Conservation (phyloP, 495 filamentous ascomycete genomes). For the Xylaria intraflava region DNA sequence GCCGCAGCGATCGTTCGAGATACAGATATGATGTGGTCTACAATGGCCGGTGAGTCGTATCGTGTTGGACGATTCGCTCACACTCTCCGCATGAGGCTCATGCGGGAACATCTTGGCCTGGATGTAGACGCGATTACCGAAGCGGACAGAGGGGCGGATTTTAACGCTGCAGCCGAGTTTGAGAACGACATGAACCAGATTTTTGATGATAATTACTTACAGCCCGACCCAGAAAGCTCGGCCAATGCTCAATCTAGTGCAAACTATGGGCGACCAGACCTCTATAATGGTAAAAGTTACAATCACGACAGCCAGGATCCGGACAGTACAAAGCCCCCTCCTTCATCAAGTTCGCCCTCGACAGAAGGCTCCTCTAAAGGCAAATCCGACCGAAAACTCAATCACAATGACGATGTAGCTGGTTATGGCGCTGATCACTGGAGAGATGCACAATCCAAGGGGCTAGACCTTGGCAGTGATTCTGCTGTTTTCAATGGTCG, state of each 20-base stretch:
- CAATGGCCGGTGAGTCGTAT: constrained; percentile 83
- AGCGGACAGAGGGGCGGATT: constrained; percentile 58
- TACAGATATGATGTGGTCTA: constrained; percentile 87
- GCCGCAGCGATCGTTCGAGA: constrained; percentile 87
- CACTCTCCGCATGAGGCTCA: constrained; percentile 84
- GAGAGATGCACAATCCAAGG: constrained; percentile 50
- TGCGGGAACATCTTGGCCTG: constrained; percentile 94
- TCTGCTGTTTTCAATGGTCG: constrained; percentile 53
- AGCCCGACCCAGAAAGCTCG: constrained; percentile 26
- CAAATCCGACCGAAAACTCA: constrained; percentile 48
- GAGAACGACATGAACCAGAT: constrained; percentile 50
- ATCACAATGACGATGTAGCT: constrained; percentile 67
- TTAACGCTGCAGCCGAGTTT: constrained; percentile 42
- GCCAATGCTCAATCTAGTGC: constrained; percentile 2
- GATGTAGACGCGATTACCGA: constrained; percentile 89
- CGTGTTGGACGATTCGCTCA: constrained; percentile 89
- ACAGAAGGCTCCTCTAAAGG: constrained; percentile 26
- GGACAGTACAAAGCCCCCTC: constrained; percentile 39
- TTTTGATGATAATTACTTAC: constrained; percentile 36
- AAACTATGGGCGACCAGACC: neutral
- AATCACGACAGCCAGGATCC: constrained; percentile 79
- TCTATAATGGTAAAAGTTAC: constrained; percentile 49
- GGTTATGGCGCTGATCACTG: constrained; percentile 69
- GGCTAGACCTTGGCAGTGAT: constrained; percentile 56
- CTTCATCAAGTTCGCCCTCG: constrained; percentile 7